phyloP scores from a whole-genome alignment of 331 rosid species.

The Quercus tomentella region DNA sequence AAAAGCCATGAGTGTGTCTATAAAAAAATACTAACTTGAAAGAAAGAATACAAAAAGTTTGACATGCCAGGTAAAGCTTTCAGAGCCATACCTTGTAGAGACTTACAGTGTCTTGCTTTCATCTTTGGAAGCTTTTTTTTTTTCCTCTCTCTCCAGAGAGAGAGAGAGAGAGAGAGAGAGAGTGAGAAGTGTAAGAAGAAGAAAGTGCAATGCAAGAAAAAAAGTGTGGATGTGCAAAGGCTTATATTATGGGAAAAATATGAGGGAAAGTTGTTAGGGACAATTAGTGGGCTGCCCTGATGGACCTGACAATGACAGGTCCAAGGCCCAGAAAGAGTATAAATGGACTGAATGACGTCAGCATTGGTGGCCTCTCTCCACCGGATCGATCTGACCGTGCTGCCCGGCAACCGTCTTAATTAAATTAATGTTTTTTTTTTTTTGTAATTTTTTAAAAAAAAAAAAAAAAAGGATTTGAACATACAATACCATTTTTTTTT shows the following conservation, averaged over 20 bases:
- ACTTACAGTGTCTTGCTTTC: conserved; percentile 39
- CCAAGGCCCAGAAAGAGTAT: conserved; percentile 59
- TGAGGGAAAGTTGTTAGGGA: conserved; percentile 13
- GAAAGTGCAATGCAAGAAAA: conserved; percentile 10
- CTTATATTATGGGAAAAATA: conserved; percentile 27
- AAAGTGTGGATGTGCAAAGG: conserved; percentile 21
- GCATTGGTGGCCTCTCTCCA: neutral
- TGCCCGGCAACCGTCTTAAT: conserved; percentile 9
- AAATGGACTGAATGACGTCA: conserved; percentile 39
- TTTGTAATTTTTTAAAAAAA: too few relatives aligned
- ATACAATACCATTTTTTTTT: too few relatives aligned
- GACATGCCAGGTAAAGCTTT: neutral
- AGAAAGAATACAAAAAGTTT: neutral
- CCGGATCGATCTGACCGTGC: conserved; percentile 10
- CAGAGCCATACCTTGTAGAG: conserved; percentile 41
- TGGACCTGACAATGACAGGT: conserved; percentile 51
- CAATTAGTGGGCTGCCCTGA: conserved; percentile 53
- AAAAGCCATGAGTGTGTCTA: too few relatives aligned
- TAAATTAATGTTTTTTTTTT: too few relatives aligned
- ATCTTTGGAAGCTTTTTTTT: conserved; percentile 22
- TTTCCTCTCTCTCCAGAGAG: conserved; percentile 4
- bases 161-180: conserved; percentile 33
- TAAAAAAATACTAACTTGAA: neutral
- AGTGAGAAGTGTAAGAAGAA: neutral
- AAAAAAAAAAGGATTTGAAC: neutral